Conservation (phyloP, 768 basidiomycete genomes). For the Amanita brunnescens region DNA sequence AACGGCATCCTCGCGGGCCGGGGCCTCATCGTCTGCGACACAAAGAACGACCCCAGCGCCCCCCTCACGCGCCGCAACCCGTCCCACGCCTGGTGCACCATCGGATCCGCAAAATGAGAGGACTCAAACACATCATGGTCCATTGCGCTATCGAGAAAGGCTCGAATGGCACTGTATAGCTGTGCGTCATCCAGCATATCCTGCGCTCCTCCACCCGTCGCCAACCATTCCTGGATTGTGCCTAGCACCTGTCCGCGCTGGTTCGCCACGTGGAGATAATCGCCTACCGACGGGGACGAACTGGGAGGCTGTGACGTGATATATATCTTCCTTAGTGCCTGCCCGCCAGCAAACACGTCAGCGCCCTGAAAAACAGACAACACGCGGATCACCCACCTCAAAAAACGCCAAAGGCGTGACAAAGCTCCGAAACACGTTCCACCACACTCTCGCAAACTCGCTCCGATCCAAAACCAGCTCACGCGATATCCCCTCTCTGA, state of each 20-base stretch:
- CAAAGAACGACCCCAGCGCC: conserved; percentile 37
- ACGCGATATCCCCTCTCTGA: conserved; percentile 65
- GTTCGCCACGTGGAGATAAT: conserved; percentile 40
- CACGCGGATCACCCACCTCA: conserved; percentile 44
- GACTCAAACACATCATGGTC: conserved; percentile 44
- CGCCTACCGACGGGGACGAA: conserved; percentile 31
- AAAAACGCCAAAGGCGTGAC: conserved; percentile 77
- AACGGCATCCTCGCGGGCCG: conserved; percentile 14
- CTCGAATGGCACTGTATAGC: conserved; percentile 46
- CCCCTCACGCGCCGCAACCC: conserved; percentile 34
- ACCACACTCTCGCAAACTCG: conserved; percentile 76
- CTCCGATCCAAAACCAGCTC: conserved; percentile 62
- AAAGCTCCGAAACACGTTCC: conserved; percentile 77
- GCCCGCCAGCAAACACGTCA: not conserved
- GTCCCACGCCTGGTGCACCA: conserved; percentile 39
- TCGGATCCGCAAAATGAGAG: conserved; percentile 29
- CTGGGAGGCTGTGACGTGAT: conserved; percentile 38
- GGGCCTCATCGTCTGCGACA: conserved; percentile 56
- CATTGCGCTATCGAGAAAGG: conserved; percentile 49
- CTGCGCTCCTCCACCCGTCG: conserved; percentile 65
- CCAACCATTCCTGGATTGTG: conserved; percentile 65
- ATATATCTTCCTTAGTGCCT: conserved; percentile 76
- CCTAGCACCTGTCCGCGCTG: conserved; percentile 57
- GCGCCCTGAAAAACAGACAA: not conserved
- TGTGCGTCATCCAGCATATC: conserved; percentile 68